Conservation (phyloP, 805 yeast genomes). For the Candida nanaspora region DNA sequence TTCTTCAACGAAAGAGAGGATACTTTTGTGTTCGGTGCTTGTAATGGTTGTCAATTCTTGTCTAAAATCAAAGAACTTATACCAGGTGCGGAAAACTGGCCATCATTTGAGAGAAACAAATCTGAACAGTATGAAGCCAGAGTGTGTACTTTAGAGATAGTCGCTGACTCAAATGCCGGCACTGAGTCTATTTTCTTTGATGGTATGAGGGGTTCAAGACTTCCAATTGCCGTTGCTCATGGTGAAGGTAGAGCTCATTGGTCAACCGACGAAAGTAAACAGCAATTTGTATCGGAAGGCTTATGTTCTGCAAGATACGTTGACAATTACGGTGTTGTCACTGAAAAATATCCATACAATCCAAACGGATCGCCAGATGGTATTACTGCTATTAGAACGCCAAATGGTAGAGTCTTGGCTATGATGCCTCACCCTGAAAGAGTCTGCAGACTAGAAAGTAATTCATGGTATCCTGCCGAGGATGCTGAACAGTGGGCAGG, state of each 20-base stretch:
- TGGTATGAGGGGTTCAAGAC: slow-evolving; percentile 86
- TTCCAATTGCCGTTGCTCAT: slow-evolving; percentile 97
- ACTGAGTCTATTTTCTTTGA: slow-evolving; percentile 58
- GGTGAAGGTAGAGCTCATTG: slow-evolving; percentile 95
- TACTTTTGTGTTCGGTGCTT: slow-evolving; percentile 96
- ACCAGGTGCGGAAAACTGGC: slow-evolving; percentile 96
- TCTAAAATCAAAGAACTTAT: slow-evolving; percentile 78
- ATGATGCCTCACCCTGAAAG: slow-evolving; percentile 99
- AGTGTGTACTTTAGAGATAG: slow-evolving; percentile 79
- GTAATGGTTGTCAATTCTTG: slow-evolving; percentile 97
- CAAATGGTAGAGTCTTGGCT: slow-evolving; percentile 92
- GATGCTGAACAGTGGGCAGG: slow-evolving; percentile 64
- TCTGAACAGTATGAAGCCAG: slow-evolving; percentile 97
- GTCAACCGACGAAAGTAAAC: slow-evolving; percentile 34
- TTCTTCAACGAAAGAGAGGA: slow-evolving; percentile 85
- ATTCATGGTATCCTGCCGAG: slow-evolving; percentile 78
- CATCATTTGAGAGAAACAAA: slow-evolving; percentile 81
- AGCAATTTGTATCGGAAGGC: slow-evolving; percentile 41
- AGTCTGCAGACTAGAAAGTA: slow-evolving; percentile 77
- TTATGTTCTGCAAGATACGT: slow-evolving; percentile 71
- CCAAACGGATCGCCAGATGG: slow-evolving; percentile 96
- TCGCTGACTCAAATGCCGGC: slow-evolving; percentile 32
- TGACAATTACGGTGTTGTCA: slow-evolving; percentile 82
- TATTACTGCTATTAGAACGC: slow-evolving; percentile 84
- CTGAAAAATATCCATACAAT: slow-evolving; percentile 84